Conservation (phyloP, 495 filamentous ascomycete genomes). For the Podospora conica region DNA sequence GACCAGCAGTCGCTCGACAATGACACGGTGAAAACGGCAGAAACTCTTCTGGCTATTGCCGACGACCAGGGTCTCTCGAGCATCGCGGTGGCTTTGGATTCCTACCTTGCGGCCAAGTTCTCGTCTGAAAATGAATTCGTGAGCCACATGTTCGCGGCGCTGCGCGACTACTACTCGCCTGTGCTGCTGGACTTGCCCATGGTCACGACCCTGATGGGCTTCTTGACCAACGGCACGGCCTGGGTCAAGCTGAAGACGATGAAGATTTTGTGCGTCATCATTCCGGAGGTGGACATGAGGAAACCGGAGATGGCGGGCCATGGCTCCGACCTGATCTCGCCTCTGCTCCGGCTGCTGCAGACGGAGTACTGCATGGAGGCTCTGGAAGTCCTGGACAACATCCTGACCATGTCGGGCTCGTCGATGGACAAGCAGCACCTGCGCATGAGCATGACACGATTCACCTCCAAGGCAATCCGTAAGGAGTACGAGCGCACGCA, state of each 20-base stretch:
- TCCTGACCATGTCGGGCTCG: conserved; percentile 88
- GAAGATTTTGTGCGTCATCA: conserved; percentile 76
- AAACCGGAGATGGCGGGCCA: conserved; percentile 83
- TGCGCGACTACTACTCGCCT: conserved; percentile 67
- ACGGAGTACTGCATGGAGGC: conserved; percentile 91
- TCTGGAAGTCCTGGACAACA: conserved; percentile 82
- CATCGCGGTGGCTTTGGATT: conserved; percentile 56
- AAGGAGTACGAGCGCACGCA: conserved; percentile 94
- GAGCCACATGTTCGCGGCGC: conserved; percentile 62
- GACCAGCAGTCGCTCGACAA: conserved; percentile 54
- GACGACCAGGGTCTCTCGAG: conserved; percentile 57
- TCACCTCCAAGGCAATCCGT: conserved; percentile 71
- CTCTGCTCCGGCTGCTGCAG: conserved; percentile 81
- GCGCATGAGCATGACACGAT: conserved; percentile 91
- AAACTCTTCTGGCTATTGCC: conserved; percentile 62
- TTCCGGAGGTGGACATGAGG: conserved; percentile 90
- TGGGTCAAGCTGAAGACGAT: conserved; percentile 93
- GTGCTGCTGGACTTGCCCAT: conserved; percentile 77
- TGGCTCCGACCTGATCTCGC: conserved; percentile 92
- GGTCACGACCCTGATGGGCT: conserved; percentile 83
- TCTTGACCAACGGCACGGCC: conserved; percentile 77
- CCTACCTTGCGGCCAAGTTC: conserved; percentile 63
- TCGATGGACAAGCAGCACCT: conserved; percentile 90
- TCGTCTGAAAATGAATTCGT: conserved; percentile 73
- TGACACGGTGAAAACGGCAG: conserved; percentile 55